Percentiles rank a stretch among this genome's conserved stretches.
Conservation (phyloP, 169 alveolate genomes). For the Plasmodium chabaudi region DNA sequence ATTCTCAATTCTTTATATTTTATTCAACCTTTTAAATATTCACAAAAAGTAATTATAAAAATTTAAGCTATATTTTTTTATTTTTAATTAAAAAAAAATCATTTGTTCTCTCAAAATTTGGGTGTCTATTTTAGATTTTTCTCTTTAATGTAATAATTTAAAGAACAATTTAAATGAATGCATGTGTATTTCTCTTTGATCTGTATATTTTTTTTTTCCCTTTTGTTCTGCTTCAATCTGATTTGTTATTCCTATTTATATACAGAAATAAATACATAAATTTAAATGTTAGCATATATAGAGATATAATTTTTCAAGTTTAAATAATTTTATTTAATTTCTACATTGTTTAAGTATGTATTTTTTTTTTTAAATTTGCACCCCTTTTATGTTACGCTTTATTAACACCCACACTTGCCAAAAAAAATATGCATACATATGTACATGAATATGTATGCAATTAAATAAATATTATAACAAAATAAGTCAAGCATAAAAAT, state of each 20-base stretch:
- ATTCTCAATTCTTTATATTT: too few relatives aligned
- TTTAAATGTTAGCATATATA: neutral
- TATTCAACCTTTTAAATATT: too few relatives aligned
- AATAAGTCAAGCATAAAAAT: neutral
- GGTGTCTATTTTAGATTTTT: neutral
- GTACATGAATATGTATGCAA: neutral
- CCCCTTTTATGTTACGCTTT: neutral
- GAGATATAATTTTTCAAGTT: neutral
- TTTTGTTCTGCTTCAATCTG: slow-evolving; percentile 35
- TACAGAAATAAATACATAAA: slow-evolving; percentile 21
- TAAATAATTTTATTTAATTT: too few relatives aligned
- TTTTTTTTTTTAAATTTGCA: slow-evolving; percentile 7
- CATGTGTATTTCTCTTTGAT: neutral
- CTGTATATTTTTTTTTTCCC: neutral
- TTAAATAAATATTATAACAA: neutral
- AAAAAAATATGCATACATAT: slow-evolving; percentile 3
- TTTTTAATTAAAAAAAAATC: neutral
- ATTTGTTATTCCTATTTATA: neutral
- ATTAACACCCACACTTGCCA: neutral
- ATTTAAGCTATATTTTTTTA: neutral
- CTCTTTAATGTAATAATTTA: neutral
- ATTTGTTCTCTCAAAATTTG: neutral
- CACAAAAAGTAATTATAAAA: neutral
- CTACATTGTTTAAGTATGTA: too few relatives aligned
- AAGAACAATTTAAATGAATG: neutral